Evolutionary conservation across 306 rosid species (phyloP).

Genomic region (Glycine soja): DNA sequence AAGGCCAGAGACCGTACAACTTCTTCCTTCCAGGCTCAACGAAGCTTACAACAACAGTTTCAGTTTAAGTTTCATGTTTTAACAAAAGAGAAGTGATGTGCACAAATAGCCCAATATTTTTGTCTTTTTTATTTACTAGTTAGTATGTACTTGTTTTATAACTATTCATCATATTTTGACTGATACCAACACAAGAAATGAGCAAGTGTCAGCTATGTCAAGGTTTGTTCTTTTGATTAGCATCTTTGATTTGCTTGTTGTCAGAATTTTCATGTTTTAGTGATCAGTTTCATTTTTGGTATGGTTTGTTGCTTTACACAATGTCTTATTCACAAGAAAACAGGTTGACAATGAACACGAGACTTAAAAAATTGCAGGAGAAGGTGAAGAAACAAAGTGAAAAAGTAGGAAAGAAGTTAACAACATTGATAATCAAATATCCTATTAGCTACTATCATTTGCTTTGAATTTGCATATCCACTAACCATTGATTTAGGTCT

Average conservation of each 20-base stretch:
- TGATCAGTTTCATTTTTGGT: slow-evolving; percentile 21
- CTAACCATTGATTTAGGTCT: background rate
- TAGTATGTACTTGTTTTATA: too few relatives aligned
- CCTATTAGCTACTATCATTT: slow-evolving; percentile 13
- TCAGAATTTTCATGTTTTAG: slow-evolving; percentile 23
- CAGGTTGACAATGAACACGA: slow-evolving; percentile 87
- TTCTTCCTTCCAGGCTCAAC: too few relatives aligned
- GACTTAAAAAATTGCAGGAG: slow-evolving; percentile 84
- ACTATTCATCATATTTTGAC: too few relatives aligned
- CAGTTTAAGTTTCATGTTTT: too few relatives aligned
- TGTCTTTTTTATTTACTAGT: too few relatives aligned
- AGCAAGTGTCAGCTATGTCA: slow-evolving; percentile 96
- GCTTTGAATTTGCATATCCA: slow-evolving; percentile 1
- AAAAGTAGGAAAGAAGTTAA: slow-evolving; percentile 87
- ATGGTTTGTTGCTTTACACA: slow-evolving; percentile 23
- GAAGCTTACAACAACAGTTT: too few relatives aligned
- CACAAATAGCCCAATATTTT: too few relatives aligned
- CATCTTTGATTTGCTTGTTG: slow-evolving; percentile 13
- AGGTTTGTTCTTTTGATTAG: slow-evolving; percentile 64
- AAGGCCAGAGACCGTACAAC: too few relatives aligned
- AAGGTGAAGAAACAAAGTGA: slow-evolving; percentile 92
- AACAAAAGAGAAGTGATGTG: too few relatives aligned
- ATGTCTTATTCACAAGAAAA: slow-evolving; percentile 68
- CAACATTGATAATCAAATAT: background rate
- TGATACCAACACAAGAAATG: slow-evolving; percentile 93